Evolutionary conservation across 192 early-diverging fungal genomes (phyloP).

Genomic region (Dimargaris xerosporica): DNA sequence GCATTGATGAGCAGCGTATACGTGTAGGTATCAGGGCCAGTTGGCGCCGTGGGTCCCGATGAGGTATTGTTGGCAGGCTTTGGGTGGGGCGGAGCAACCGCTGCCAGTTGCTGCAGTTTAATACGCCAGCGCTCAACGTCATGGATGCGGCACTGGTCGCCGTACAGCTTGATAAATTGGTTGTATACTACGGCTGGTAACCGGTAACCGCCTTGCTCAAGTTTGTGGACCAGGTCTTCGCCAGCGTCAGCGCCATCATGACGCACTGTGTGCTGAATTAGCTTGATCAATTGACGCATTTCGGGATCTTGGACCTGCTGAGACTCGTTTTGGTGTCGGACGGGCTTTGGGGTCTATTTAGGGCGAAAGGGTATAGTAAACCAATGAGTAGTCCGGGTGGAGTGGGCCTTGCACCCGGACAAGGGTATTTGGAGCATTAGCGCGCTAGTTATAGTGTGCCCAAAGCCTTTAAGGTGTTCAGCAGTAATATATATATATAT

Average conservation of each 20-base stretch:
- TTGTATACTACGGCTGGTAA: not conserved
- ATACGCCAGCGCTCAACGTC: not conserved
- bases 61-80: not conserved
- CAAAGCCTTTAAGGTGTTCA: no score
- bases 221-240: not conserved
- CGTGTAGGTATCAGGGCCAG: not conserved
- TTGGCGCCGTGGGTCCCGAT: not conserved
- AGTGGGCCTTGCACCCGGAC: no score
- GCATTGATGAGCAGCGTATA: not conserved
- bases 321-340: no score
- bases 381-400: no score
- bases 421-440: no score
- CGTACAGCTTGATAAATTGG: not conserved
- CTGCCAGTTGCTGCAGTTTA: not conserved
- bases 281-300: no score
- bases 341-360: no score
- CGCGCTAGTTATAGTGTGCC: no score
- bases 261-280: not conserved
- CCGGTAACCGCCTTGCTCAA: not conserved
- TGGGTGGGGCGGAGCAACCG: not conserved
- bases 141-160: not conserved
- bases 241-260: not conserved
- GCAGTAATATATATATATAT: no score
- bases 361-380: no score
- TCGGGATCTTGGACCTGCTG: no score